A percentile compares a stretch with the other conserved stretches of the same genome.
Evolutionary conservation across 768 basidiomycete genomes (phyloP).

Genomic region (Scleroderma citrinum): DNA sequence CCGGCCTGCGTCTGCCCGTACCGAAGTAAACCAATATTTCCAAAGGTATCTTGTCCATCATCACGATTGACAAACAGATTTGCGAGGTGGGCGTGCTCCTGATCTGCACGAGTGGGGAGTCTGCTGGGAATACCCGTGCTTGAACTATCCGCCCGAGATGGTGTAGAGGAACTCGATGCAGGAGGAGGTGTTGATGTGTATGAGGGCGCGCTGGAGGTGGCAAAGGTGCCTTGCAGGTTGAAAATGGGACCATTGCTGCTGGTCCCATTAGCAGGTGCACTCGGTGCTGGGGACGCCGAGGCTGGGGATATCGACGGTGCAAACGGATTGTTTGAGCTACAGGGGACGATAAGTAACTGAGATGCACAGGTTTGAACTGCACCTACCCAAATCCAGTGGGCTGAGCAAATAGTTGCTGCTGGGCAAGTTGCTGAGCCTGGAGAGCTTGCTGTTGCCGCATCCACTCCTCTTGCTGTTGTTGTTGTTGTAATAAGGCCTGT

Average conservation of each 20-base stretch:
- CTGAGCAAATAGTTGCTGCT: constrained; percentile 47
- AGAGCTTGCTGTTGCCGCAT: constrained; percentile 56
- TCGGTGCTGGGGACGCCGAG: constrained; percentile 29
- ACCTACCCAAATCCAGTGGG: constrained; percentile 74
- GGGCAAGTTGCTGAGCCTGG: constrained; percentile 39
- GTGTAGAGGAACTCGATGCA: constrained; percentile 36
- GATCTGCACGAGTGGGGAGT: constrained; percentile 47
- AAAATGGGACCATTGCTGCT: constrained; percentile 45
- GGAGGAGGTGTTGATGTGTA: constrained; percentile 37
- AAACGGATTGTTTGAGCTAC: constrained; percentile 94
- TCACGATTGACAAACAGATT: constrained; percentile 81
- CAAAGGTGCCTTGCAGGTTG: constrained; percentile 67
- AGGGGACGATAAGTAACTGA: constrained; percentile 22
- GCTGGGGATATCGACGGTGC: constrained; percentile 40
- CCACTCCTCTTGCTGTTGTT: constrained; percentile 51
- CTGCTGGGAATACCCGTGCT: constrained; percentile 8
- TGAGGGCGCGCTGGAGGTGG: constrained; percentile 32
- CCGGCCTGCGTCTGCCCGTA: constrained; percentile 59
- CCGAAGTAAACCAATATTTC: constrained; percentile 77
- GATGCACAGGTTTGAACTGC: background rate
- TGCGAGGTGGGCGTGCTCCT: constrained; percentile 71
- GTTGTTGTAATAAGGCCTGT: constrained; percentile 41
- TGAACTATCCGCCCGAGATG: constrained; percentile 29
- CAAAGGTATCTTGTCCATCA: constrained; percentile 93
- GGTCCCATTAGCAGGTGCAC: constrained; percentile 27